Evolutionary conservation across 768 basidiomycete species (phyloP).

Genomic region (Pleurotus giganteus): DNA sequence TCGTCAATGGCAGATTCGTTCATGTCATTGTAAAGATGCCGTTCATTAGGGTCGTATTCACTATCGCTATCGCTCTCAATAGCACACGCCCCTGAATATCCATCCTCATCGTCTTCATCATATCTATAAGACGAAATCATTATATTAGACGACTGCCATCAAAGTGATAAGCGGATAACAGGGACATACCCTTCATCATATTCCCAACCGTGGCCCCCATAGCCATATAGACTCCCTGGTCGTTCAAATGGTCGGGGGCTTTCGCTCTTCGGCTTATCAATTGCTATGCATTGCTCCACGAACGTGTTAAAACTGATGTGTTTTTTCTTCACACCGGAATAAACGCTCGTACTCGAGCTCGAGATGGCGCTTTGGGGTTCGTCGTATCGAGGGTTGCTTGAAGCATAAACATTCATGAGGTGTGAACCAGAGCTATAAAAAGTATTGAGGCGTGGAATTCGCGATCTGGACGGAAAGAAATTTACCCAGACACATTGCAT

Average conservation of each 20-base stretch:
- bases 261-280: slow-evolving; percentile 67
- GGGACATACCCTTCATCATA: slow-evolving; percentile 63
- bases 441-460: background rate
- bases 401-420: background rate
- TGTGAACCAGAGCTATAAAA: slow-evolving; percentile 1
- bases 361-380: background rate
- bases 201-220: slow-evolving; percentile 32
- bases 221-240: slow-evolving; percentile 16
- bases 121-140: slow-evolving; percentile 40
- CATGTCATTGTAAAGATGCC: slow-evolving; percentile 18
- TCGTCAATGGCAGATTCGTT: slow-evolving; percentile 28
- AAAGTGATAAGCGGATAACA: slow-evolving; percentile 8
- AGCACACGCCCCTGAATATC: slow-evolving; percentile 47
- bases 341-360: slow-evolving; percentile 9
- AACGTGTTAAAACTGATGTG: slow-evolving; percentile 99
- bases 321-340: slow-evolving; percentile 52
- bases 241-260: slow-evolving; percentile 6
- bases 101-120: slow-evolving; percentile 67
- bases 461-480: slow-evolving; percentile 1
- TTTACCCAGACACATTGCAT: slow-evolving; percentile 2
- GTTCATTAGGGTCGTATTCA: slow-evolving; percentile 39
- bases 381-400: background rate
- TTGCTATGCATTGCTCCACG: slow-evolving; percentile 93
- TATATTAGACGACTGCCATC: slow-evolving; percentile 6
- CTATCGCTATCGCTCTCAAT: slow-evolving; percentile 31